Conservation (phyloP, 75 land plant genomes). For the Cunninghamia lanceolata region DNA sequence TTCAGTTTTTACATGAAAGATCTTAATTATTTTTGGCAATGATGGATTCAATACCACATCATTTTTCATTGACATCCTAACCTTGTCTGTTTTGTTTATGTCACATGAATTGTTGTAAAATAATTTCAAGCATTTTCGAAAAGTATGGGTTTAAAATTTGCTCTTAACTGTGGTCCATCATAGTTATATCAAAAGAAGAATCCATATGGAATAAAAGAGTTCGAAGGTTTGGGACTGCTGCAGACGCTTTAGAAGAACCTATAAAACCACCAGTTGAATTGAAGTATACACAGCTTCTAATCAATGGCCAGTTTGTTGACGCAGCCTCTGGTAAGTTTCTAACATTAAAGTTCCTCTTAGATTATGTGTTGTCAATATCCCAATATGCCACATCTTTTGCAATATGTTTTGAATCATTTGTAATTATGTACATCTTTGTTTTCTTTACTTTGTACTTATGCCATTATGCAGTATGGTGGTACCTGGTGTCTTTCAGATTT, state of each 20-base stretch:
- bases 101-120: not conserved
- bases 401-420: not conserved
- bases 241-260: conserved; percentile 43
- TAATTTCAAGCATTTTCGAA: not conserved
- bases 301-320: conserved; percentile 86
- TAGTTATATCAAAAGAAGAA: not conserved
- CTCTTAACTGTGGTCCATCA: not conserved
- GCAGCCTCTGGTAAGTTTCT: conserved; percentile 72
- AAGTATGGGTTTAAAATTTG: not conserved
- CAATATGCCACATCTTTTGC: not conserved
- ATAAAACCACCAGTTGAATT: conserved; percentile 73
- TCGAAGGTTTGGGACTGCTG: conserved; percentile 44
- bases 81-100: not conserved
- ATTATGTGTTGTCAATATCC: not conserved
- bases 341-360: not conserved
- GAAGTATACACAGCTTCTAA: conserved; percentile 64
- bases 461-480: not conserved
- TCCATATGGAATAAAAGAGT: conserved; percentile 12
- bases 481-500: not conserved
- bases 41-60: not conserved
- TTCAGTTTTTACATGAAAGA: not conserved
- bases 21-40: not conserved
- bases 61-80: not conserved
- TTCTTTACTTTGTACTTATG: not conserved
- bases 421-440: not conserved